Evolutionary conservation across 176 grass and related monocot species (phyloP), one percentile per base, ranked within the genome.

Genomic region (Ananas comosus): DNA sequence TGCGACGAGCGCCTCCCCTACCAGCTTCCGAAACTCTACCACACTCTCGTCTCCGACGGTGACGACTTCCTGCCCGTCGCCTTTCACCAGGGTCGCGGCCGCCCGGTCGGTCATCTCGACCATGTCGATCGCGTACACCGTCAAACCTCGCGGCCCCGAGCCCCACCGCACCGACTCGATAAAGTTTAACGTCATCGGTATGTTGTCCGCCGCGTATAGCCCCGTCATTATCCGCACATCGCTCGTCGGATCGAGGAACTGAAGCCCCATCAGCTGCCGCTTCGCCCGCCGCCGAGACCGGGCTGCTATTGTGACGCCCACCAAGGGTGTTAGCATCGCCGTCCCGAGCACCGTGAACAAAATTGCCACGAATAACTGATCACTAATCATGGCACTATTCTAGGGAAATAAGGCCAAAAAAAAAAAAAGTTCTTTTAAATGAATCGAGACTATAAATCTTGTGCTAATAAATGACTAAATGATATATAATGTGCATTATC

Each of bases 31-130:
- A 83, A 78, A 87, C 63, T 95, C 91, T 0, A 85, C 51, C 24
- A 89, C 75, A 71, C 78, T 80, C 67, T 95, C 91, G 65, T 95
- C 91, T 49, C 74, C 79, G 10, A 95, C 86, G 1, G 83, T 83
- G 10, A 95, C 75, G 3, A 70, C 83, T 12, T 95, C 83, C 3
- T 57, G 51, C 0, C 86, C 91, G 0, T 88, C 83, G 27, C 91
- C 83, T 50, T 66, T 83, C 0, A 86, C 81, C 13, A 90, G 83
- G 3, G 81, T 29, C 1, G 86, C 87, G 2, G 86, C 86, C 21
- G 83, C 80, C 65, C 75, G 83, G 63, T 89, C 87, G 0, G 91
- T 95, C 2, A 95, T 69, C 75, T 95, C 83, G 12, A 95, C 80
- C 91, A 95, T 90, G 75, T 95, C 91, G 0, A 73, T 74, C 14